These are phyloP conservation scores for Breviolum minutum DNA, from an alignment of 73 alveolate species.

Conservation along the genomic window DNA sequence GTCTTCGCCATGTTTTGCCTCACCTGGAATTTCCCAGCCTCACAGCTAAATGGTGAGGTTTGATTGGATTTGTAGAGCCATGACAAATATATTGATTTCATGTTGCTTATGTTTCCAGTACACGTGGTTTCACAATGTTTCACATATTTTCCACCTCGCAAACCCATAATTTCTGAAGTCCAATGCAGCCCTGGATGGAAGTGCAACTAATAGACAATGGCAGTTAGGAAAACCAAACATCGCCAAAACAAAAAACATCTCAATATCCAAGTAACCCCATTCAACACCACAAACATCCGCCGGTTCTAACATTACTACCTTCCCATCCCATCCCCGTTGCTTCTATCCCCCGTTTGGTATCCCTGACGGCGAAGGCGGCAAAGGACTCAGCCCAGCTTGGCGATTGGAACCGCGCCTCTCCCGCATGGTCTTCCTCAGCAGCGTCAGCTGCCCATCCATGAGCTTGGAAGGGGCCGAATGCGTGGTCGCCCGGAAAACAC, in stretches of 20 bases:
- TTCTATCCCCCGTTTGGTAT: neutral
- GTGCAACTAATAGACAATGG: no score
- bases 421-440: slow-evolving; percentile 75
- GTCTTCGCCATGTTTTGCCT: no score
- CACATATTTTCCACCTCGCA: neutral
- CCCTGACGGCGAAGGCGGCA: slow-evolving; percentile 75
- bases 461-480: slow-evolving; percentile 85
- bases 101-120: no score
- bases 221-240: neutral
- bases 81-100: no score
- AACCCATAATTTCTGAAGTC: no score
- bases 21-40: no score
- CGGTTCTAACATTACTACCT: neutral
- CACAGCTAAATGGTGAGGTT: no score
- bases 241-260: neutral
- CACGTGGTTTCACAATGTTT: neutral
- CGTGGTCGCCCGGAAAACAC: slow-evolving; percentile 85
- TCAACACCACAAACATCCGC: neutral
- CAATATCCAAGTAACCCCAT: neutral
- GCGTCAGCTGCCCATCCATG: slow-evolving; percentile 86
- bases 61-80: no score
- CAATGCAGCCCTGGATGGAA: no score
- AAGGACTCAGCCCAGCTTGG: slow-evolving; percentile 76
- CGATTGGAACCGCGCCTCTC: slow-evolving; percentile 84
- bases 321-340: neutral